Evolutionary conservation across 1,139 yeast species (phyloP).

Genomic region (Geotrichum fermentans): DNA sequence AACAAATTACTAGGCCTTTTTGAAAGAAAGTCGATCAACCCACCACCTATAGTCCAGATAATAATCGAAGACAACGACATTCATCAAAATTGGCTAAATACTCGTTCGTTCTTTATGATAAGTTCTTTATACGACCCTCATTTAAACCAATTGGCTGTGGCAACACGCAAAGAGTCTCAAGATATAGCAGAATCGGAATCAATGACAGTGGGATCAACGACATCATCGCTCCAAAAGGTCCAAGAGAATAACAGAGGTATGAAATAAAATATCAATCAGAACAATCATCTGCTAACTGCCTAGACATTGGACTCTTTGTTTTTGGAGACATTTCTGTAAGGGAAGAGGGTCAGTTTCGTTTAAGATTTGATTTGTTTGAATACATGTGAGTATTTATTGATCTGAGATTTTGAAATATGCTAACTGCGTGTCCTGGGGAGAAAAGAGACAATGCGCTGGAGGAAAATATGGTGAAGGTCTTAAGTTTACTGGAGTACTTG

Average conservation of each 20-base stretch:
- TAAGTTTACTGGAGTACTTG: no score
- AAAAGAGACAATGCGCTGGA: background rate
- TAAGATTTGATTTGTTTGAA: constrained; percentile 25
- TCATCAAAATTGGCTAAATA: constrained; percentile 24
- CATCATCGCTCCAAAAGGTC: constrained; percentile 26
- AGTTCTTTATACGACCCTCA: constrained; percentile 23
- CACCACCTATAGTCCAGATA: constrained; percentile 27
- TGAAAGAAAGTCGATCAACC: constrained; percentile 26
- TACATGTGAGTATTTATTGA: constrained; percentile 18
- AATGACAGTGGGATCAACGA: constrained; percentile 25
- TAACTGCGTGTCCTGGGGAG: background rate
- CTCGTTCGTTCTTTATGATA: constrained; percentile 26
- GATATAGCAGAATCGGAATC: constrained; percentile 22
- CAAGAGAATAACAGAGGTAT: constrained; percentile 24
- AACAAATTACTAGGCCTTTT: constrained; percentile 17
- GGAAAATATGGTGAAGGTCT: background rate
- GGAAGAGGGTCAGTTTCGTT: constrained; percentile 25
- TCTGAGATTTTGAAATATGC: background rate
- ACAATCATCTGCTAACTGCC: background rate
- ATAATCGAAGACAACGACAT: constrained; percentile 23
- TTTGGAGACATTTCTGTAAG: constrained; percentile 26
- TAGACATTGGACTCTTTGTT: constrained; percentile 26
- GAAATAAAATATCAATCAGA: background rate
- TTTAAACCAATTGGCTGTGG: constrained; percentile 9
- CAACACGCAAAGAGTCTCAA: constrained; percentile 14